These are phyloP conservation scores for Aureobasidium sp. DNA, from an alignment of 2,329 filamentous ascomycete genomes.

Conservation along the genomic window DNA sequence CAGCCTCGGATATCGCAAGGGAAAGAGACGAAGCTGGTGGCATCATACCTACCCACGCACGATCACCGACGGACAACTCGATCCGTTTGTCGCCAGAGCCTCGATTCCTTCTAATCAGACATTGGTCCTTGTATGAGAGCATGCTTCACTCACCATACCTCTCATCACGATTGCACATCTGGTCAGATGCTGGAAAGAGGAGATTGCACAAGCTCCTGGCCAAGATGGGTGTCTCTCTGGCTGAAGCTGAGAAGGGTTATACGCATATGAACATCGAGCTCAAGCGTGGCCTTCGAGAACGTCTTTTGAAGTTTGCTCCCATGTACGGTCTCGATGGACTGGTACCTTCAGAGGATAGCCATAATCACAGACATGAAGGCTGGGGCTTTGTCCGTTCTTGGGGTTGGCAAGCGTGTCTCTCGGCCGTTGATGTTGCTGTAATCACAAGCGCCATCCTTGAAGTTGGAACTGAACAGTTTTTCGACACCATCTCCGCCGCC, in stretches of 20 bases:
- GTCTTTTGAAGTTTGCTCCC: constrained; percentile 90
- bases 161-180: constrained; percentile 91
- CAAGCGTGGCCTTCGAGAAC: constrained; percentile 86
- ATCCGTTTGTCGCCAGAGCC: constrained; percentile 96
- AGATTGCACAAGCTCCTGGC: constrained; percentile 93
- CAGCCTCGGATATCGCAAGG: constrained; percentile 60
- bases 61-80: constrained; percentile 89
- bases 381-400: constrained; percentile 98
- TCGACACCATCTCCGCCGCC: constrained; percentile 21
- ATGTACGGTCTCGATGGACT: constrained; percentile 95
- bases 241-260: constrained; percentile 95
- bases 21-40: constrained; percentile 75
- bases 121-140: constrained; percentile 98
- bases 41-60: constrained; percentile 89
- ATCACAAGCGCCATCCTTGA: constrained; percentile 93
- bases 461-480: constrained; percentile 64
- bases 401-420: constrained; percentile 97
- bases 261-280: constrained; percentile 99
- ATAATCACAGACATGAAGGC: constrained; percentile 78
- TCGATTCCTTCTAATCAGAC: constrained; percentile 89
- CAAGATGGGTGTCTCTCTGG: constrained; percentile 97
- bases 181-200: constrained; percentile 91
- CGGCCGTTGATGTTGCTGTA: constrained; percentile 94
- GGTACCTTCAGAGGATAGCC: constrained; percentile 79
- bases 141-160: constrained; percentile 99